phyloP scores from a whole-genome alignment of 305 asterid species.

The Monarda citriodora region DNA sequence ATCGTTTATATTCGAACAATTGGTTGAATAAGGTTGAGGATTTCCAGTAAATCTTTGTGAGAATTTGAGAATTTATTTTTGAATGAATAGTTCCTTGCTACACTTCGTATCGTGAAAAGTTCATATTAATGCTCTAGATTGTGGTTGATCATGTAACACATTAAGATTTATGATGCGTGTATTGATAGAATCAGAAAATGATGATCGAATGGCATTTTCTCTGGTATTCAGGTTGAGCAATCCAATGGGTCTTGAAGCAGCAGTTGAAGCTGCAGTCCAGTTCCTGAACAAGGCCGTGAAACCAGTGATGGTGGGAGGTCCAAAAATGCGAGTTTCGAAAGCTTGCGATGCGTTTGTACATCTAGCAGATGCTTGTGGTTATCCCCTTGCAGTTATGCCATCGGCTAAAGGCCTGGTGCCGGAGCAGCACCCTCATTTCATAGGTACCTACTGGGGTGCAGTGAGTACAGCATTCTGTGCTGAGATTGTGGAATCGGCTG shows the following conservation, averaged over 20 bases:
- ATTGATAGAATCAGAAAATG: not conserved
- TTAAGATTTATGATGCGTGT: not conserved
- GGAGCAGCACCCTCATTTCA: conserved; percentile 21
- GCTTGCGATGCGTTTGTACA: conserved; percentile 42
- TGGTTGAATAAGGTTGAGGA: not conserved
- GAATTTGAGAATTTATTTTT: no score
- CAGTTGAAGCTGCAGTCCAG: conserved; percentile 58
- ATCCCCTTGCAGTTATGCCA: conserved; percentile 24
- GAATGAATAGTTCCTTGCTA: no score
- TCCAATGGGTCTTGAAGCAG: conserved; percentile 44
- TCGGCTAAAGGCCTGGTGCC: conserved; percentile 22
- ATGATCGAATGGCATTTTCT: not conserved
- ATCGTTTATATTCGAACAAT: not conserved
- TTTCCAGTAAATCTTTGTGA: not conserved
- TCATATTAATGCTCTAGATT: no score
- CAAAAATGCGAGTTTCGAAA: conserved; percentile 54
- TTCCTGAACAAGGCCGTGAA: conserved; percentile 71
- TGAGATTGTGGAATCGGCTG: conserved; percentile 27
- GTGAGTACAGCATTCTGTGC: conserved; percentile 24
- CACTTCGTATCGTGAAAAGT: no score
- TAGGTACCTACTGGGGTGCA: conserved; percentile 26
- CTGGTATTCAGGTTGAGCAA: conserved; percentile 43
- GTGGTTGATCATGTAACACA: not conserved
- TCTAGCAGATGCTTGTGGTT: conserved; percentile 19
- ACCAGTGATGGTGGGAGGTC: conserved; percentile 70